Evolutionary conservation across 2,329 filamentous ascomycete species (phyloP).

Genomic region (Aspergillus phoenicis): DNA sequence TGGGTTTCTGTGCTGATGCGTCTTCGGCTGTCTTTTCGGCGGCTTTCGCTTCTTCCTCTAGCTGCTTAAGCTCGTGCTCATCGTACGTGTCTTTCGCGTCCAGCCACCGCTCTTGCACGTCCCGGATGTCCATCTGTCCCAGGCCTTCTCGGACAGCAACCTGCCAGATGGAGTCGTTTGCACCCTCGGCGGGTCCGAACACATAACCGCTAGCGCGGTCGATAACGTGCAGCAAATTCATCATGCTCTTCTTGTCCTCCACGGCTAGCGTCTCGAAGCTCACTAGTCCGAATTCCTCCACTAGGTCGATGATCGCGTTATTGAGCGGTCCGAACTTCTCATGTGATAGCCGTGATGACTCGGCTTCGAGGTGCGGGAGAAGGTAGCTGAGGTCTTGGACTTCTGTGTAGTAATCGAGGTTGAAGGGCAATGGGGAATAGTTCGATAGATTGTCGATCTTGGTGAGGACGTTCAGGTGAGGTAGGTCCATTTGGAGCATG

Average conservation of each 20-base stretch:
- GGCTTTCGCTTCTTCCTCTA: conserved; percentile 71
- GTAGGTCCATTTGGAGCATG: conserved; percentile 98
- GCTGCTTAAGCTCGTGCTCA: conserved; percentile 71
- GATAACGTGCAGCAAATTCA: conserved; percentile 82
- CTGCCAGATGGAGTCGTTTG: conserved; percentile 97
- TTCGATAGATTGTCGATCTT: conserved; percentile 93
- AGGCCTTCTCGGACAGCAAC: conserved; percentile 79
- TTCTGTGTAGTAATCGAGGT: conserved; percentile 95
- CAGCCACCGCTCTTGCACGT: conserved; percentile 95
- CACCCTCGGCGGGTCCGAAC: conserved; percentile 85
- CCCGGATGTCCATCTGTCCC: conserved; percentile 74
- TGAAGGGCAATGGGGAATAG: conserved; percentile 87
- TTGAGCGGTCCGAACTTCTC: conserved; percentile 84
- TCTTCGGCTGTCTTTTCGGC: conserved; percentile 39
- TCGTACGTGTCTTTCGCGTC: conserved; percentile 89
- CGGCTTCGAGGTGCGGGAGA: conserved; percentile 75
- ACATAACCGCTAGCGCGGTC: conserved; percentile 92
- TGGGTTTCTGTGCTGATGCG: conserved; percentile 25
- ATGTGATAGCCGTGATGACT: conserved; percentile 69
- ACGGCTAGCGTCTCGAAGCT: conserved; percentile 92
- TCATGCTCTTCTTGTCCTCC: conserved; percentile 97
- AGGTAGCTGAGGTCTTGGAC: conserved; percentile 90
- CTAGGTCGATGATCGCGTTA: conserved; percentile 79
- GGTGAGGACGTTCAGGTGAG: conserved; percentile 91
- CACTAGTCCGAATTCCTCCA: conserved; percentile 88